Conservation (phyloP, 2,329 filamentous ascomycete genomes). For the Orbilia ellipsospora region DNA sequence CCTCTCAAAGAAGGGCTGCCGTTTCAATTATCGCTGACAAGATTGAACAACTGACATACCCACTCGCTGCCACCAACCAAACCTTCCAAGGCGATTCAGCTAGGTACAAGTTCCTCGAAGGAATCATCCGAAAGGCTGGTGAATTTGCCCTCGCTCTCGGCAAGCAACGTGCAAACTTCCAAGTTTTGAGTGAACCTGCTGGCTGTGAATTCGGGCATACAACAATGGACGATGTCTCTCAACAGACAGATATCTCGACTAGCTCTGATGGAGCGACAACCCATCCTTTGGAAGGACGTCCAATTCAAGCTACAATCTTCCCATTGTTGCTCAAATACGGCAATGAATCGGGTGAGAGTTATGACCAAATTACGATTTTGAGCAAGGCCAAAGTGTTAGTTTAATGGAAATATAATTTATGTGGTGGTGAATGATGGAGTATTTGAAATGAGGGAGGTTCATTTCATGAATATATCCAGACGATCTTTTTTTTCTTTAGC, state of each 20-base stretch:
- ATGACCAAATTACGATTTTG: constrained; percentile 54
- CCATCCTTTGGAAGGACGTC: constrained; percentile 51
- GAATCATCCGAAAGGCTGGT: constrained; percentile 35
- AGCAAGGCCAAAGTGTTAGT: constrained; percentile 52
- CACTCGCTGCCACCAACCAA: constrained; percentile 46
- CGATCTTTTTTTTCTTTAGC: constrained; percentile 1
- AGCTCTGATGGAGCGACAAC: constrained; percentile 28
- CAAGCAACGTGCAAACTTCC: constrained; percentile 52
- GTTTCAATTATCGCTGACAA: constrained; percentile 45
- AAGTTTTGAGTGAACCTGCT: constrained; percentile 46
- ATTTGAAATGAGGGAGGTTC: constrained; percentile 21
- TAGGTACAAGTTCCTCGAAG: constrained; percentile 51
- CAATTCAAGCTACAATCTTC: constrained; percentile 45
- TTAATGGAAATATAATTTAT: background rate
- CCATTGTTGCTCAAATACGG: constrained; percentile 48
- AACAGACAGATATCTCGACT: constrained; percentile 37
- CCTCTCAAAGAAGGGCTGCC: constrained; percentile 38
- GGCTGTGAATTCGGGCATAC: constrained; percentile 45
- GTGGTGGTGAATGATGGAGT: background rate
- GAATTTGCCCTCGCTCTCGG: constrained; percentile 43
- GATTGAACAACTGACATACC: constrained; percentile 52
- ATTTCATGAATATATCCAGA: constrained; percentile 31
- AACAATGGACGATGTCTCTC: constrained; percentile 51
- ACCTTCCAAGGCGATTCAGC: constrained; percentile 40
- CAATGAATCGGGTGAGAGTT: constrained; percentile 45